A percentile compares a stretch with the other conserved stretches of the same genome.
These are phyloP conservation scores for Fraxinus baroniana DNA, from an alignment of 305 asterid species.

Conservation along the genomic window DNA sequence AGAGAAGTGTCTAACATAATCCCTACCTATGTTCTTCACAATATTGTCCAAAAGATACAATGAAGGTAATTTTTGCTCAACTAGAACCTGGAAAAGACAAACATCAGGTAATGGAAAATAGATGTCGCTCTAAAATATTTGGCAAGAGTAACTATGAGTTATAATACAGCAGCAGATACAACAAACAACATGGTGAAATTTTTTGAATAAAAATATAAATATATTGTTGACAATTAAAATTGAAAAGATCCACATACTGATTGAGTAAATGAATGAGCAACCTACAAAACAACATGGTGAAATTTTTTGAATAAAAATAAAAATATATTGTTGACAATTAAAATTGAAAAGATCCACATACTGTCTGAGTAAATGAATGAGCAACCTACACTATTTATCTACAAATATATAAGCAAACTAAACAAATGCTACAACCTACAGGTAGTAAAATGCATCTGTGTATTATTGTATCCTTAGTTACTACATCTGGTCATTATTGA, in stretches of 20 bases:
- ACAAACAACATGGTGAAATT: neutral
- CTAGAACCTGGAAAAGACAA: conserved; percentile 59
- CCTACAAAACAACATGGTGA: neutral
- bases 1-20: too few species aligned
- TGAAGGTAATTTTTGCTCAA: conserved; percentile 85
- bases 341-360: neutral
- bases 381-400: neutral
- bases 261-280: neutral
- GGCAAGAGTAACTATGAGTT: neutral
- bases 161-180: neutral
- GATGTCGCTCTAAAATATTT: neutral
- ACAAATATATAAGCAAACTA: neutral
- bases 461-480: neutral
- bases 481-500: neutral
- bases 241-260: neutral
- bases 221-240: neutral
- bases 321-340: neutral
- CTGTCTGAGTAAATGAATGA: neutral
- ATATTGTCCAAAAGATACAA: conserved; percentile 93
- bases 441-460: neutral
- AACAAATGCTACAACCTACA: neutral
- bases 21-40: conserved; percentile 51
- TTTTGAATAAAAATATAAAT: neutral
- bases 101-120: conserved; percentile 23
- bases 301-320: neutral